A percentile compares a stretch with the other conserved stretches of the same genome.
These are phyloP conservation scores for Exophiala dermatitidis DNA, from an alignment of 2,329 filamentous ascomycete genomes.

Conservation along the genomic window DNA sequence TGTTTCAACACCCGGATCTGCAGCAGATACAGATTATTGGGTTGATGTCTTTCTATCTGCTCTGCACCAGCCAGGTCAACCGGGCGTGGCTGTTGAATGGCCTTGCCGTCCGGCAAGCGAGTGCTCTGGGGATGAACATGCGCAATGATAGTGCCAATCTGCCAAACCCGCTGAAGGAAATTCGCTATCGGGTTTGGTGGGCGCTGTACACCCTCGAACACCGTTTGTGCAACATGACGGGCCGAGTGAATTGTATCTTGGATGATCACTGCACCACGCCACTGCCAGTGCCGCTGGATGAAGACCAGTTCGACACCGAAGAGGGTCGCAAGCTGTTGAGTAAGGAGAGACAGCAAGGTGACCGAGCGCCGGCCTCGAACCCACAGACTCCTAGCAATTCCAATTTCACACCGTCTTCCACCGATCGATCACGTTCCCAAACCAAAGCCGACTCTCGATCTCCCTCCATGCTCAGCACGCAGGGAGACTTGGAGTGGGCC, in stretches of 20 bases:
- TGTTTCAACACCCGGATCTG: slow-evolving; percentile 41
- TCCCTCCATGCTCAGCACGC: slow-evolving; percentile 14
- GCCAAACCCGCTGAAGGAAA: slow-evolving; percentile 37
- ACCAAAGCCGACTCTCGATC: slow-evolving; percentile 21
- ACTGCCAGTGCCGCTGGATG: slow-evolving; percentile 37
- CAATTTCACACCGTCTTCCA: slow-evolving; percentile 12
- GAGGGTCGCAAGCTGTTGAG: slow-evolving; percentile 32
- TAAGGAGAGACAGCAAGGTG: slow-evolving; percentile 30
- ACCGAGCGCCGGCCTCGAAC: slow-evolving; percentile 28
- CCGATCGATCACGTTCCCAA: slow-evolving; percentile 17
- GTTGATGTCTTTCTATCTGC: slow-evolving; percentile 39
- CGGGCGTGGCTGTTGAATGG: slow-evolving; percentile 39
- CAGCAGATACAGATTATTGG: slow-evolving; percentile 42
- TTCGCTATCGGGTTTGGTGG: slow-evolving; percentile 43
- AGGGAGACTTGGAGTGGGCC: slow-evolving; percentile 25
- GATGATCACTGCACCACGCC: slow-evolving; percentile 40
- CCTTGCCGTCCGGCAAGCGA: slow-evolving; percentile 38
- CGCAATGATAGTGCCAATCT: slow-evolving; percentile 36
- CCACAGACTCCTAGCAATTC: slow-evolving; percentile 17
- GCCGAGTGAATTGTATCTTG: slow-evolving; percentile 38
- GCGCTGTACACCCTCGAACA: slow-evolving; percentile 41
- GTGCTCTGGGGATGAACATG: slow-evolving; percentile 41
- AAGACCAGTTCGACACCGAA: slow-evolving; percentile 34
- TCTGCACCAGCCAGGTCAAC: slow-evolving; percentile 40
- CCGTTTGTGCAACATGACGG: slow-evolving; percentile 41